phyloP scores from a whole-genome alignment of 2,329 filamentous ascomycete species.

The Elsinoe necatrix region DNA sequence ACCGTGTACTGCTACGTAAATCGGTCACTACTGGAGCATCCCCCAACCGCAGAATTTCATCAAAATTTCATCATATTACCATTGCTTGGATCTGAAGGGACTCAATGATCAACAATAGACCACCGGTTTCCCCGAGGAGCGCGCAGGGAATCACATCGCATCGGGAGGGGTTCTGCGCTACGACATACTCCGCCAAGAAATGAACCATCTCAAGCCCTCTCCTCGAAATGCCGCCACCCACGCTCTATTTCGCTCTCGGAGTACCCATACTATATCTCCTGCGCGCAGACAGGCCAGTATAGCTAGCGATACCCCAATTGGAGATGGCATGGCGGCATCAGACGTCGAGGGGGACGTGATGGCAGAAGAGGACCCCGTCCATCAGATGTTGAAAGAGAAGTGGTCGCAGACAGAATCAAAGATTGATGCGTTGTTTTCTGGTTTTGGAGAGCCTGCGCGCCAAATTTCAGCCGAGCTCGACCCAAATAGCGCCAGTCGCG shows the following conservation, averaged over 20 bases:
- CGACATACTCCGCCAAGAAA: slow-evolving; percentile 6
- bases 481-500: slow-evolving; percentile 6
- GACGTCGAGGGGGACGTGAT: slow-evolving; percentile 31
- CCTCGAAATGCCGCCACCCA: slow-evolving; percentile 33
- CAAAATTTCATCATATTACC: slow-evolving; percentile 12
- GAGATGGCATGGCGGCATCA: slow-evolving; percentile 27
- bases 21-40: slow-evolving; percentile 7
- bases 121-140: slow-evolving; percentile 14
- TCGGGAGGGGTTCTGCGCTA: slow-evolving; percentile 17
- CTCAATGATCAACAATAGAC: slow-evolving; percentile 15
- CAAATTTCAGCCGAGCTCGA: slow-evolving; percentile 14
- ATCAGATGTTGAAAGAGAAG: slow-evolving; percentile 60
- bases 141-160: slow-evolving; percentile 19
- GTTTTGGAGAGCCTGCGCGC: slow-evolving; percentile 22
- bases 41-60: slow-evolving; percentile 6
- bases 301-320: slow-evolving; percentile 36
- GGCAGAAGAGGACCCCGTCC: slow-evolving; percentile 39
- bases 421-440: slow-evolving; percentile 66
- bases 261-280: slow-evolving; percentile 29
- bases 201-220: slow-evolving; percentile 29
- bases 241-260: slow-evolving; percentile 31
- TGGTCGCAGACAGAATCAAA: slow-evolving; percentile 70
- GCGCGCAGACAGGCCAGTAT: slow-evolving; percentile 37
- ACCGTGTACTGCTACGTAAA: slow-evolving; percentile 29
- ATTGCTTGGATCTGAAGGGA: slow-evolving; percentile 9